Evolutionary conservation across 2,329 filamentous ascomycete species (phyloP).

Genomic region (Aotearoamyces nothofagi): DNA sequence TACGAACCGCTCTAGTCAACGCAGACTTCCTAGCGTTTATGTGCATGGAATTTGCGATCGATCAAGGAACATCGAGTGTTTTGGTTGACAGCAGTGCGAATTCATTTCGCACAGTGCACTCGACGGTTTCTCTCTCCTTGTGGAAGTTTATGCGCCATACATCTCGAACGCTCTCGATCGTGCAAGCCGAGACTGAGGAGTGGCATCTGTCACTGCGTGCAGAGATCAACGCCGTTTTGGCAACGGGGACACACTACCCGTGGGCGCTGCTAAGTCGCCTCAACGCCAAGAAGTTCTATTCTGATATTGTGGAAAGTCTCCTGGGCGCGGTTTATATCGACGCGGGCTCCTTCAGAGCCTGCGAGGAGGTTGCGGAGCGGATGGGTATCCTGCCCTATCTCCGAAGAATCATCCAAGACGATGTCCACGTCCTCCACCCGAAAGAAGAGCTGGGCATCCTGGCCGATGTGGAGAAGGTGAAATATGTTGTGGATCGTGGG

Average conservation of each 20-base stretch:
- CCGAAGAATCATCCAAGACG: conserved; percentile 39
- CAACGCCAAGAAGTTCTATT: conserved; percentile 60
- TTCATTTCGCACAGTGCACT: conserved; percentile 7
- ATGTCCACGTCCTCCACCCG: conserved; percentile 43
- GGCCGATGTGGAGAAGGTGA: conserved; percentile 33
- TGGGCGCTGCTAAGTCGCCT: conserved; percentile 59
- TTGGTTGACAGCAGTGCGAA: background rate
- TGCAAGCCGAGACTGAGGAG: conserved; percentile 26
- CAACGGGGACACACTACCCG: conserved; percentile 43
- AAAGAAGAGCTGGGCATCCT: conserved; percentile 54
- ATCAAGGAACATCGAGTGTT: conserved; percentile 18
- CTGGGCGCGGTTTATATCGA: conserved; percentile 79
- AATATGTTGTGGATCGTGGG: conserved; percentile 33
- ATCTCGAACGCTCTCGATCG: conserved; percentile 28
- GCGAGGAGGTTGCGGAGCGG: conserved; percentile 40
- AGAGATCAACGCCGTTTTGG: conserved; percentile 33
- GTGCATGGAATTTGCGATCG: conserved; percentile 40
- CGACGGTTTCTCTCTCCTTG: conserved; percentile 22
- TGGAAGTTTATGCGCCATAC: conserved; percentile 57
- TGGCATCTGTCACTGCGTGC: conserved; percentile 26
- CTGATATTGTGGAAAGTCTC: conserved; percentile 68
- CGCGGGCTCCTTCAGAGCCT: conserved; percentile 47
- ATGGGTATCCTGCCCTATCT: conserved; percentile 53
- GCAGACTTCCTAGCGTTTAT: conserved; percentile 66
- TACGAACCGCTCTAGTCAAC: conserved; percentile 67